phyloP scores from a whole-genome alignment of 2,329 filamentous ascomycete genomes.

The Xylaria polymorpha region DNA sequence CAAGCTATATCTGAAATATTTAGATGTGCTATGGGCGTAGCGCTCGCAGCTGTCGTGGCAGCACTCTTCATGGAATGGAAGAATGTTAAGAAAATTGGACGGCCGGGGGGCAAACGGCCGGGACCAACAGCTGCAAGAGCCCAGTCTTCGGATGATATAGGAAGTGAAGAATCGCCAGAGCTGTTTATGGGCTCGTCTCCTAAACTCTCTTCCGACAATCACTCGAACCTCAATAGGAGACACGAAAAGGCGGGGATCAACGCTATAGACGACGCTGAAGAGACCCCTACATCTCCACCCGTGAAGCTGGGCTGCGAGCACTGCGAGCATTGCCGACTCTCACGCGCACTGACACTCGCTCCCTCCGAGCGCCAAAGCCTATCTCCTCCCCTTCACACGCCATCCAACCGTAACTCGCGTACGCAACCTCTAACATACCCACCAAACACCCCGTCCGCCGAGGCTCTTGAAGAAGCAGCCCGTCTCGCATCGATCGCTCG shows the following conservation, averaged over 20 bases:
- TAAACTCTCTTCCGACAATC: slow-evolving; percentile 16
- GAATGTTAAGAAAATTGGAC: slow-evolving; percentile 62
- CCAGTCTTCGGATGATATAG: slow-evolving; percentile 9
- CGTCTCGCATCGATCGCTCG: slow-evolving; percentile 41
- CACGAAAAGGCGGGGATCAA: slow-evolving; percentile 19
- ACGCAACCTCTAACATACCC: not conserved
- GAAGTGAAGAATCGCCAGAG: slow-evolving; percentile 19
- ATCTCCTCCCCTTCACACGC: slow-evolving; percentile 1
- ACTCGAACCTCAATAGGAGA: slow-evolving; percentile 18
- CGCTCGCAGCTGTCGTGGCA: slow-evolving; percentile 61
- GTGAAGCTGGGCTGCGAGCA: slow-evolving; percentile 37
- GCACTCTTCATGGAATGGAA: slow-evolving; percentile 68
- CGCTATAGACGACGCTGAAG: slow-evolving; percentile 15
- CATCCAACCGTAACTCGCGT: slow-evolving; percentile 13
- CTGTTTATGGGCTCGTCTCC: slow-evolving; percentile 21
- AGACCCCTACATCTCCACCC: not conserved
- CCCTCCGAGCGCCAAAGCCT: slow-evolving; percentile 27
- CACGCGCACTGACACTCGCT: slow-evolving; percentile 28
- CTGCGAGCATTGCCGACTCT: slow-evolving; percentile 43
- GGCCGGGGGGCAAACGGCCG: slow-evolving; percentile 23
- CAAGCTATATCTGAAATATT: slow-evolving; percentile 64
- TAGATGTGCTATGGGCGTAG: slow-evolving; percentile 65
- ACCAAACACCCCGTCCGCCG: slow-evolving; percentile 20
- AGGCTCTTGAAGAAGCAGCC: slow-evolving; percentile 40
- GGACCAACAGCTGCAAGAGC: slow-evolving; percentile 14